A percentile compares a stretch with the other conserved stretches of the same genome.
Conservation (phyloP, 768 basidiomycete species). For the Trametes maxima region DNA sequence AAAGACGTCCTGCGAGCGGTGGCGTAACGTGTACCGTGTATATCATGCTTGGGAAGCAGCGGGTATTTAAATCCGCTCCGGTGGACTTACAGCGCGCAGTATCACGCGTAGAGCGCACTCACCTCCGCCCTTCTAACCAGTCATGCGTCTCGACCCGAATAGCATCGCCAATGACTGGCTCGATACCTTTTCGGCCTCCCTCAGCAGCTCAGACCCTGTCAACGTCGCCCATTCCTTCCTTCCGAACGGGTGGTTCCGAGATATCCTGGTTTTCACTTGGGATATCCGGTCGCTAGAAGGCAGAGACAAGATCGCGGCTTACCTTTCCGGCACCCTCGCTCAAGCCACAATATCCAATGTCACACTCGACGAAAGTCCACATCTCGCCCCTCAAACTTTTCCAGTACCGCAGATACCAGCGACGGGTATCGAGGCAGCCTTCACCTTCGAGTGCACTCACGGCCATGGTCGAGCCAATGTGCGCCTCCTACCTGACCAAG, state of each 20-base stretch:
- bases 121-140: neutral
- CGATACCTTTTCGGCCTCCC: constrained; percentile 24
- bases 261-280: constrained; percentile 48
- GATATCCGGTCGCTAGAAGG: constrained; percentile 42
- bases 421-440: constrained; percentile 39
- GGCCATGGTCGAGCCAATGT: constrained; percentile 39
- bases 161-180: constrained; percentile 35
- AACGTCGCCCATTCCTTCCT: constrained; percentile 34
- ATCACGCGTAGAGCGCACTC: too few species aligned
- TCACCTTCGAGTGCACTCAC: constrained; percentile 39
- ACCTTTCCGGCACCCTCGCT: constrained; percentile 32
- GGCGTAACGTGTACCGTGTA: too few species aligned
- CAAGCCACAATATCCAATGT: constrained; percentile 31
- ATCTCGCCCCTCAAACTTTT: constrained; percentile 23
- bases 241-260: constrained; percentile 43
- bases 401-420: constrained; percentile 18
- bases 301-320: constrained; percentile 36
- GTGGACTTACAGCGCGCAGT: constrained; percentile 9
- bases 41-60: too few species aligned
- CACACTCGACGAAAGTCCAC: constrained; percentile 30
- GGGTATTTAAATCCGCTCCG: neutral
- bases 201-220: constrained; percentile 28
- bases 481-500: constrained; percentile 32
- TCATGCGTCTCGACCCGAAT: constrained; percentile 5
- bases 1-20: too few species aligned